A percentile compares a stretch with the other conserved stretches of the same genome.
phyloP scores from a whole-genome alignment of 1,284 basidiomycete genomes.

The Tremellales sp. region DNA sequence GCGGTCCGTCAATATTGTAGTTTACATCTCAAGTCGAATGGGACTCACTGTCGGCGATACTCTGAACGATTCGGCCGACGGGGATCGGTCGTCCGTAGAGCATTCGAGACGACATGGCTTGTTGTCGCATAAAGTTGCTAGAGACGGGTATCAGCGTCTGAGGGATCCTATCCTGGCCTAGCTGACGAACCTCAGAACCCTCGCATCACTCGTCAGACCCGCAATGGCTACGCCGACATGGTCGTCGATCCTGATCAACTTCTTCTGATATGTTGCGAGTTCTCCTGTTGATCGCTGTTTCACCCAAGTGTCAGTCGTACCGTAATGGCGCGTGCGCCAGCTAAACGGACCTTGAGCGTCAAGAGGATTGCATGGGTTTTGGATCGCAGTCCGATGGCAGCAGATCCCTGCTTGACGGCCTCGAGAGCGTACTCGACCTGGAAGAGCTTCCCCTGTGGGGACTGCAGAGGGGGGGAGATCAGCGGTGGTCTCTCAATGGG shows the following conservation, averaged over 20 bases:
- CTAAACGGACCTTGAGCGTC: conserved; percentile 71
- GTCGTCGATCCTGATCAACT: conserved; percentile 99
- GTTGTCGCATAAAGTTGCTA: conserved; percentile 99
- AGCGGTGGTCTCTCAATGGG: not conserved
- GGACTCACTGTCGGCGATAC: conserved; percentile 83
- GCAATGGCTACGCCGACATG: conserved; percentile 99
- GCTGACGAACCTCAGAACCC: conserved; percentile 76
- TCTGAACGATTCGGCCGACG: conserved; percentile 83
- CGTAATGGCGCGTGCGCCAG: not conserved
- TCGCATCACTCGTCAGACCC: conserved; percentile 94
- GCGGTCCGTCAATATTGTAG: too few species aligned
- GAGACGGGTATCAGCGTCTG: conserved; percentile 5
- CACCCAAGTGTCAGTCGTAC: not conserved
- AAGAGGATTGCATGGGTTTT: conserved; percentile 93
- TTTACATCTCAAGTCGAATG: not conserved
- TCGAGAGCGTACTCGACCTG: conserved; percentile 99
- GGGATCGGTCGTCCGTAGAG: conserved; percentile 92
- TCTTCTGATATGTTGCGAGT: conserved; percentile 97
- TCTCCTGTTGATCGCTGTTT: conserved; percentile 93
- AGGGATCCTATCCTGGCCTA: not conserved
- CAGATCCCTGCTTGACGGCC: conserved; percentile 98
- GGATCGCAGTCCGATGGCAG: conserved; percentile 90
- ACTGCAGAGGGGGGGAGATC: conserved; percentile 21
- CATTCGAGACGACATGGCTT: conserved; percentile 94
- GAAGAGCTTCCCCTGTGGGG: conserved; percentile 50